Evolutionary conservation across 345 rosid species (phyloP), one percentile per base, ranked within the genome.

Genomic region (Syzygium aqueum): DNA sequence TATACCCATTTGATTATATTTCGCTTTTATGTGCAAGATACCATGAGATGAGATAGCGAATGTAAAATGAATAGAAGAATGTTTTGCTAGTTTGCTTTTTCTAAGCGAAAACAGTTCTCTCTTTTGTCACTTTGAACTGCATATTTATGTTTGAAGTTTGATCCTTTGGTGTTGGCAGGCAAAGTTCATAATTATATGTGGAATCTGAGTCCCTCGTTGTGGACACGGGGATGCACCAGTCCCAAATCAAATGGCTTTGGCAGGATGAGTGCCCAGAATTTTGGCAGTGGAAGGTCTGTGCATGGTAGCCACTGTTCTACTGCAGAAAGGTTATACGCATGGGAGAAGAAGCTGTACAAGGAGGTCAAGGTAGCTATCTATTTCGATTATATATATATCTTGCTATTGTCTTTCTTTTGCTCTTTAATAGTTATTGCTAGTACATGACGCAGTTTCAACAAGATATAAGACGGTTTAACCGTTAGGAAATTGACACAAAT

Each of bases 321-420:
- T 12, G 93, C 96, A 22, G 99, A 96, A 87, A 95, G 97, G 85
- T 89, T 97, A 14, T 96, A 93, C 89, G 98, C 99, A 78, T 97
- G 99, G 99, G 99, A 96, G 94, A 96, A 96, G 94, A 97, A 96
- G 87, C 94, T 97, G 27, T 96, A 88, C 92, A 93, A 92, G 88
- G 99, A 97, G 85, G 99, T 96, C 87, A 96, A 97, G 99, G 99
- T 97, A 84, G 53, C 33, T 14, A 56, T 59, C 21, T 15, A 56
- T 85, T 59, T 85, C 15, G 0, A 73, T 19, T 54, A 51, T 78
- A 37, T 52, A 57, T 51, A 37, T 52, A 57, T 51, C 46, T 51
- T 77, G 23, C 37, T 37, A 22, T 73, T 73, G 49, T 73, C 49
- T 73, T 73, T 73, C 49, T 73, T 73, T 37, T 37, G 27, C 80